These are phyloP conservation scores for Manihot esculenta DNA, from an alignment of 441 rosid species.

Conservation along the genomic window DNA sequence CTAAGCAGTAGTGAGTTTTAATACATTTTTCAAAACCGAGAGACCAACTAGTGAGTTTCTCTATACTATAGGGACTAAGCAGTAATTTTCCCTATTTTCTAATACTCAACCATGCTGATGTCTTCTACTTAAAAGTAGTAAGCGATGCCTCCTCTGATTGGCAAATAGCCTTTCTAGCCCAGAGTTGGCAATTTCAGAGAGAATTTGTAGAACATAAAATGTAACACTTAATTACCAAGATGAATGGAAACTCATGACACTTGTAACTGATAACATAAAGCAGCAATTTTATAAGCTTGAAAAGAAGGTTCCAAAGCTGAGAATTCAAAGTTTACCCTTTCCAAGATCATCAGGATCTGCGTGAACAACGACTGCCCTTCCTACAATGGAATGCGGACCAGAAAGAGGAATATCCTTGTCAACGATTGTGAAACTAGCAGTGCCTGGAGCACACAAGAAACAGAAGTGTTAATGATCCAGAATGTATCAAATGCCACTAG, in stretches of 20 bases:
- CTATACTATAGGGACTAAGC: too few species aligned
- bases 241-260: not conserved
- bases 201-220: not conserved
- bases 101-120: too few species aligned
- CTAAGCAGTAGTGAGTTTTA: too few species aligned
- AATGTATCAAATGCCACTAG: not conserved
- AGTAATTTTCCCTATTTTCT: too few species aligned
- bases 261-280: not conserved
- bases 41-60: too few species aligned
- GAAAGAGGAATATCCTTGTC: constrained; percentile 85
- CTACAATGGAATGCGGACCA: constrained; percentile 74
- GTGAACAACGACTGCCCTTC: constrained; percentile 95
- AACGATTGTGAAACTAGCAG: constrained; percentile 54
- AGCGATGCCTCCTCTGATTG: too few species aligned
- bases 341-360: constrained; percentile 96
- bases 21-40: too few species aligned
- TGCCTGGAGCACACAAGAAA: constrained; percentile 45
- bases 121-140: too few species aligned
- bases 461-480: not conserved
- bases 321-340: constrained; percentile 50
- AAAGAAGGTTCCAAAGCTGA: not conserved
- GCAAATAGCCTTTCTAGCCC: too few species aligned
- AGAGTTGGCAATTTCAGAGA: not conserved
- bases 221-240: not conserved
- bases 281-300: not conserved